Evolutionary conservation across 2,329 filamentous ascomycete genomes (phyloP).

Genomic region (Phialophora chinensis): DNA sequence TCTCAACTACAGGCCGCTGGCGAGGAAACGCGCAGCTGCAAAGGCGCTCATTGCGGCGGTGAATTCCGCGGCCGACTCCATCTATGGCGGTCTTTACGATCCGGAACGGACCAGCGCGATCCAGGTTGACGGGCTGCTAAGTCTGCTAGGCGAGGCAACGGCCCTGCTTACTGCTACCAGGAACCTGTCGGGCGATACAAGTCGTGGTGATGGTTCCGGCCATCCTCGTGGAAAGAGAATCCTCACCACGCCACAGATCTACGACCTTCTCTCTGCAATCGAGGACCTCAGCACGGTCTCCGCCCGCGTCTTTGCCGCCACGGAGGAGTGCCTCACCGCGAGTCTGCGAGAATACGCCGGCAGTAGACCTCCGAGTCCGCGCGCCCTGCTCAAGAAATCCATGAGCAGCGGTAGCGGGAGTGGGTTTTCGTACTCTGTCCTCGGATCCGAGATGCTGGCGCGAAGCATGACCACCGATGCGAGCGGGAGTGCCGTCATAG

Average conservation of each 20-base stretch:
- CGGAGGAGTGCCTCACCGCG: constrained; percentile 78
- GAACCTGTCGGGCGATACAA: constrained; percentile 43
- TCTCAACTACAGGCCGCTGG: constrained; percentile 53
- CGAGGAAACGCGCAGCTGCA: constrained; percentile 72
- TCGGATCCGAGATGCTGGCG: constrained; percentile 75
- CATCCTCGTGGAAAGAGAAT: constrained; percentile 42
- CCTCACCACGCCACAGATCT: constrained; percentile 75
- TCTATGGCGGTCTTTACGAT: constrained; percentile 88
- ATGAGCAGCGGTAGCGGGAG: constrained; percentile 60
- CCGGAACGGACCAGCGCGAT: constrained; percentile 79
- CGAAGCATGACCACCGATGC: constrained; percentile 54
- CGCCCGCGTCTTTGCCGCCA: constrained; percentile 72
- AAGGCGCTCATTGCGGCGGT: constrained; percentile 81
- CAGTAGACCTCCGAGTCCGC: constrained; percentile 63
- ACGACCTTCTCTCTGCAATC: constrained; percentile 74
- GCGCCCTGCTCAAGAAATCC: constrained; percentile 70
- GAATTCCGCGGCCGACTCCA: constrained; percentile 84
- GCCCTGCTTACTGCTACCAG: constrained; percentile 68
- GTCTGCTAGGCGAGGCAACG: constrained; percentile 81
- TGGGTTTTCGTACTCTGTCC: constrained; percentile 69
- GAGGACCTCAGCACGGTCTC: constrained; percentile 81
- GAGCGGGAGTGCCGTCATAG: constrained; percentile 53
- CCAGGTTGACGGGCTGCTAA: constrained; percentile 83
- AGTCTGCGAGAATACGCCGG: constrained; percentile 74
- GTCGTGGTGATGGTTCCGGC: background rate